These are phyloP conservation scores for Lipomyces yamanashiensis DNA, from an alignment of 805 yeast genomes.

Conservation along the genomic window DNA sequence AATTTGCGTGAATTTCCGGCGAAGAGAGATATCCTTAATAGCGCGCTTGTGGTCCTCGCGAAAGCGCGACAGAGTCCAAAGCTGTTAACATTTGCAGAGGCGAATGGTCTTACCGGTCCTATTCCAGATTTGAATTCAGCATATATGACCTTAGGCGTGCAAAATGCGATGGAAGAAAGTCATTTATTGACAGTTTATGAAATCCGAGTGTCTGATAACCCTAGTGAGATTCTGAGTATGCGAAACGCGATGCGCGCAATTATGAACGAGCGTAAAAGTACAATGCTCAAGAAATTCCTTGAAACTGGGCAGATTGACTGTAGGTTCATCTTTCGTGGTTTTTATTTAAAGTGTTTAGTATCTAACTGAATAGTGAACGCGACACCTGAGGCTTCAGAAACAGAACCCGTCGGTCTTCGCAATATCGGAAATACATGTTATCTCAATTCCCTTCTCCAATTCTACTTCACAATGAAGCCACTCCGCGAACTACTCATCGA, in stretches of 20 bases:
- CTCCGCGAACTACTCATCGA: constrained; percentile 66
- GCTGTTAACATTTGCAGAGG: constrained; percentile 43
- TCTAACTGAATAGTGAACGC: constrained; percentile 1
- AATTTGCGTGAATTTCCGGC: constrained; percentile 56
- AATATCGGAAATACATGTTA: constrained; percentile 97
- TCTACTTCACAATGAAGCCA: constrained; percentile 84
- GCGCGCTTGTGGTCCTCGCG: constrained; percentile 44
- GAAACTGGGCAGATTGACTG: constrained; percentile 38
- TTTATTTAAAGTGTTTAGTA: neutral
- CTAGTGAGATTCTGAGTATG: constrained; percentile 58
- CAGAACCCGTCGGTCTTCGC: constrained; percentile 82
- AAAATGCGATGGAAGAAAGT: constrained; percentile 23
- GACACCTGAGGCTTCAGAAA: constrained; percentile 47
- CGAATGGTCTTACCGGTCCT: constrained; percentile 26
- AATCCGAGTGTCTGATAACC: constrained; percentile 49
- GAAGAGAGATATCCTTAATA: constrained; percentile 27
- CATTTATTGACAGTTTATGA: constrained; percentile 40
- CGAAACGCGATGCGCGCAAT: constrained; percentile 66
- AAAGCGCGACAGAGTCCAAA: constrained; percentile 39
- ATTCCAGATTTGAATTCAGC: constrained; percentile 34
- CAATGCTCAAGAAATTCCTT: constrained; percentile 60
- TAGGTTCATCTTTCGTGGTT: neutral
- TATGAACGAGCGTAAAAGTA: constrained; percentile 62
- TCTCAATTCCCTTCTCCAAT: constrained; percentile 86
- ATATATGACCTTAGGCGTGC: constrained; percentile 36